phyloP scores from a whole-genome alignment of 2,329 filamentous ascomycete genomes.

The Pestalotiopsis sp. region DNA sequence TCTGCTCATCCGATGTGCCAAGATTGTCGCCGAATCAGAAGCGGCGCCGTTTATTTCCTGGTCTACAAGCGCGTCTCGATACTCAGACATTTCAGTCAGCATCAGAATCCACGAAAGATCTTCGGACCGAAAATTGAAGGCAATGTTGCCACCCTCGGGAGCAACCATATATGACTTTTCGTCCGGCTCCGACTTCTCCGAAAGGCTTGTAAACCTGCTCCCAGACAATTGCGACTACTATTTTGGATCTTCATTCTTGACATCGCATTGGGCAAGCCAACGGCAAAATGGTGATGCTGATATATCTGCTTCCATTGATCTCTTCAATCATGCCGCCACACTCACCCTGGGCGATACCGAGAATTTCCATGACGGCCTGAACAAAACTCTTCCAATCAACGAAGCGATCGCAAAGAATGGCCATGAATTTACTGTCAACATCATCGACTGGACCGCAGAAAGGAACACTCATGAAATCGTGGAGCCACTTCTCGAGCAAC shows the following conservation, averaged over 20 bases:
- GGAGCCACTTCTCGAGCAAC: slow-evolving; percentile 22
- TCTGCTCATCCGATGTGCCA: background rate
- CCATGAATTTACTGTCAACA: slow-evolving; percentile 24
- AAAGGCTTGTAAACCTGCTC: slow-evolving; percentile 22
- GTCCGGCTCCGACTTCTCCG: slow-evolving; percentile 27
- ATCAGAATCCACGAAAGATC: slow-evolving; percentile 27
- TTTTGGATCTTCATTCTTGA: slow-evolving; percentile 17
- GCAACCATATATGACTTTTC: slow-evolving; percentile 35
- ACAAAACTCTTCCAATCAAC: background rate
- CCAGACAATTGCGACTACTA: slow-evolving; percentile 30
- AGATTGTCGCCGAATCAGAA: background rate
- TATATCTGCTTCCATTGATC: background rate
- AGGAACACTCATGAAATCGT: slow-evolving; percentile 26
- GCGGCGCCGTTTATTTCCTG: background rate
- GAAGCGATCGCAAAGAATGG: slow-evolving; percentile 22
- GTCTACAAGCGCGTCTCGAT: background rate
- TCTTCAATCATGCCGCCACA: slow-evolving; percentile 12
- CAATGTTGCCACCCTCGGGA: slow-evolving; percentile 22
- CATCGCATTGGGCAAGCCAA: slow-evolving; percentile 6
- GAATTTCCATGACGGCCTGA: slow-evolving; percentile 16
- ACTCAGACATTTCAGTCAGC: background rate
- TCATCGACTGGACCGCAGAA: slow-evolving; percentile 42
- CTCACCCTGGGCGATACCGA: slow-evolving; percentile 17
- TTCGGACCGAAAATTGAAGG: slow-evolving; percentile 28
- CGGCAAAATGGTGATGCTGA: background rate